A percentile compares a stretch with the other conserved stretches of the same genome.
Conservation (phyloP, 371 early-diverging fungal species). For the Lichtheimia ornata region DNA sequence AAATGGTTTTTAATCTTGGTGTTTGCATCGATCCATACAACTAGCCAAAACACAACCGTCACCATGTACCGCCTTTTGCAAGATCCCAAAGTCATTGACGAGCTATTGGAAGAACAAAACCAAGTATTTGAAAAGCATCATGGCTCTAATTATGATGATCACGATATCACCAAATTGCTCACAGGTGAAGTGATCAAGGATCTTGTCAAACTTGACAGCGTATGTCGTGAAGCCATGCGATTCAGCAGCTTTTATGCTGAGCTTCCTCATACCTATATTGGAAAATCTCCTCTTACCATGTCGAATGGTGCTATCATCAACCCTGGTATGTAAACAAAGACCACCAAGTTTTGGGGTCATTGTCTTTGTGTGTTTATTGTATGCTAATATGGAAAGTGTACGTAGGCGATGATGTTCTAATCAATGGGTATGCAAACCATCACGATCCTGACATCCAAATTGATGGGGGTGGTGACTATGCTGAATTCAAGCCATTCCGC, state of each 20-base stretch:
- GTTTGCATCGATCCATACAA: slow-evolving; percentile 43
- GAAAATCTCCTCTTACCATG: slow-evolving; percentile 25
- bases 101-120: slow-evolving; percentile 44
- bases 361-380: neutral
- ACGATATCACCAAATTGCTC: slow-evolving; percentile 17
- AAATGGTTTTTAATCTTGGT: slow-evolving; percentile 28
- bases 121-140: slow-evolving; percentile 26
- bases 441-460: slow-evolving; percentile 15
- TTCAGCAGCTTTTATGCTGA: slow-evolving; percentile 18
- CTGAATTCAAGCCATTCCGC: slow-evolving; percentile 47
- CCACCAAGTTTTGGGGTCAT: neutral
- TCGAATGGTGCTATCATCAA: slow-evolving; percentile 38
- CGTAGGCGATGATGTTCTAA: slow-evolving; percentile 26
- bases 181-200: slow-evolving; percentile 31
- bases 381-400: neutral
- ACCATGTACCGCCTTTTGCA: slow-evolving; percentile 41
- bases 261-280: slow-evolving; percentile 30
- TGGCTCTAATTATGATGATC: neutral
- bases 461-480: slow-evolving; percentile 8
- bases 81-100: slow-evolving; percentile 41
- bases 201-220: slow-evolving; percentile 50
- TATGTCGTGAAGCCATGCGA: slow-evolving; percentile 48
- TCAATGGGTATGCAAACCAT: slow-evolving; percentile 28
- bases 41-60: slow-evolving; percentile 32
- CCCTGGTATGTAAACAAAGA: slow-evolving; percentile 26